Base-by-base conservation (phyloP, 768 basidiomycete species). In the Termitomyces sp. region DNA sequence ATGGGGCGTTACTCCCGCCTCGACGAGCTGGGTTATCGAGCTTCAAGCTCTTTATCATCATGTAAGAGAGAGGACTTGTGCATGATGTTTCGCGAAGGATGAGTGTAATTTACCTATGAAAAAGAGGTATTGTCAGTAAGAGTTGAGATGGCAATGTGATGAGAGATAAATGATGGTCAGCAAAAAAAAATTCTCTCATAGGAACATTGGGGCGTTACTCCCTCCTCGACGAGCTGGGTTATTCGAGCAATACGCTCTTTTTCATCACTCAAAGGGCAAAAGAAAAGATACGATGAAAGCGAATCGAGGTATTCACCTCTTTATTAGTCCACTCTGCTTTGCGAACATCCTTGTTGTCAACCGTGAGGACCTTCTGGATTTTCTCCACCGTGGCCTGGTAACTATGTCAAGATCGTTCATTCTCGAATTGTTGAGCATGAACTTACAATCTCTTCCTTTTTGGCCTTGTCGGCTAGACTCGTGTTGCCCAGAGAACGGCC, bases 161-260 rank as follows among this genome's bases (percentile, higher is more conserved):
- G 30, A 46, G 2, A 54, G 37, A 12, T 22, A 11, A 46, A 44
- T 56, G 51, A 54, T 50, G 20, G 67, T 83, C 81, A 83, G 81
- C 75, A 54, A 65, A 63, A 66, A 66, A 54, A 65, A 65, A 58
- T 82, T 55, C 81, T 91, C 80, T 91, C 90, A 88, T 72, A 69
- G 84, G 81, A 73, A 79, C 78, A 62, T 66, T 77, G 86, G 87
- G 87, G 89, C 88, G 89, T 91, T 89, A 91, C 88, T 91, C 89
- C 90, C 85, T 76, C 85, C 86, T 94, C 91, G 79, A 90, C 80
- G 93, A 94, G 93, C 92, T 94, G 92, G 88, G 91, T 93, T 93
- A 82, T 86, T 53, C 83, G 88, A 89, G 88, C 88, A 70, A 69
- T 42, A 62, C 64, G 83, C 88, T 88, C 88, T 90, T 89, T 89